Evolutionary conservation across 2,329 filamentous ascomycete genomes (phyloP).

Genomic region (Alternaria longipes): DNA sequence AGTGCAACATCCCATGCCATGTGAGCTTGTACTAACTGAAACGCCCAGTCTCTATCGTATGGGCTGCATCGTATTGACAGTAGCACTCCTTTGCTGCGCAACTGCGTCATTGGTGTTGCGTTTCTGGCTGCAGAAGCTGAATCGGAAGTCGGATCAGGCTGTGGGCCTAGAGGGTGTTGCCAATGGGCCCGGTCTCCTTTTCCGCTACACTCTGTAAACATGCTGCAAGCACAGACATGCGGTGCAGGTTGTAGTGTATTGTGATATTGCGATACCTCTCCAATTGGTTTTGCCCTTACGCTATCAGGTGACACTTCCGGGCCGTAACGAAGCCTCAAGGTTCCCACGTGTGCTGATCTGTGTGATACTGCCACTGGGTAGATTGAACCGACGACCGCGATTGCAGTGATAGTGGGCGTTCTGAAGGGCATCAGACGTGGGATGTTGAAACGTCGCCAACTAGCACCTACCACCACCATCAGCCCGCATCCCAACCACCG

Average conservation of each 20-base stretch:
- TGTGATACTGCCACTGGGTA: not conserved
- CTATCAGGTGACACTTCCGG: not conserved
- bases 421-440: not conserved
- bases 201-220: slow-evolving; percentile 19
- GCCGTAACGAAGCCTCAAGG: fast-evolving
- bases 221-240: not conserved
- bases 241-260: not conserved
- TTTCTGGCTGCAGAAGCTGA: slow-evolving; percentile 29
- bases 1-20: not conserved
- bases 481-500: not conserved
- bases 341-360: not conserved
- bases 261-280: not conserved
- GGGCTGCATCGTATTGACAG: slow-evolving; percentile 33
- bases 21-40: not conserved
- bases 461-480: not conserved
- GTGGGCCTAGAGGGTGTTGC: slow-evolving; percentile 26
- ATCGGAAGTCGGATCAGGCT: slow-evolving; percentile 21
- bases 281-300: not conserved
- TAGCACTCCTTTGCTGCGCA: slow-evolving; percentile 27
- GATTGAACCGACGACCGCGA: not conserved
- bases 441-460: not conserved
- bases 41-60: slow-evolving; percentile 26
- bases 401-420: not conserved
- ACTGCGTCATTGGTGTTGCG: slow-evolving; percentile 22
- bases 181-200: slow-evolving; percentile 20